Evolutionary conservation across 1,139 yeast genomes (phyloP).

Genomic region (Scheffersomyces insectosa): DNA sequence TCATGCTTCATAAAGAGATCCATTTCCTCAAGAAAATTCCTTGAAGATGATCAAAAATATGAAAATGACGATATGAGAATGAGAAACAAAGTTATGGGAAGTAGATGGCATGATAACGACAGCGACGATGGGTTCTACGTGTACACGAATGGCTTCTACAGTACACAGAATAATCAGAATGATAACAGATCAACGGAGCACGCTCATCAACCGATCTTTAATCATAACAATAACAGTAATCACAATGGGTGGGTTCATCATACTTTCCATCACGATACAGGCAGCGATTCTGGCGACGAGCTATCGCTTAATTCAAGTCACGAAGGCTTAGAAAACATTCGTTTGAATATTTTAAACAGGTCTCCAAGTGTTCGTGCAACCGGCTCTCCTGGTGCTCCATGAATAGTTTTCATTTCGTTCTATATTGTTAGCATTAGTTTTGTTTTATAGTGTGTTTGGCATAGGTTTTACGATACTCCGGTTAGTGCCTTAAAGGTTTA

Average conservation of each 20-base stretch:
- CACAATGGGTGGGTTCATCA: conserved; percentile 24
- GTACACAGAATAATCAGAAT: conserved; percentile 18
- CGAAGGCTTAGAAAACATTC: neutral
- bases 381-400: too few species aligned
- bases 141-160: conserved; percentile 44
- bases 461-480: too few species aligned
- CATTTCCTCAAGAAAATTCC: conserved; percentile 37
- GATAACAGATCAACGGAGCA: conserved; percentile 4
- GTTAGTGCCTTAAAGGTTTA: too few species aligned
- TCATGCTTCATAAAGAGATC: conserved; percentile 44
- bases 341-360: too few species aligned
- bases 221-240: conserved; percentile 10
- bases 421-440: too few species aligned
- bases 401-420: too few species aligned
- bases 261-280: conserved; percentile 7
- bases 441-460: too few species aligned
- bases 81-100: conserved; percentile 19
- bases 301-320: conserved; percentile 15
- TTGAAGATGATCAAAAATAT: conserved; percentile 31
- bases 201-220: neutral
- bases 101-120: conserved; percentile 24
- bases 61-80: conserved; percentile 42
- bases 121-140: conserved; percentile 51
- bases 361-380: too few species aligned
- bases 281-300: conserved; percentile 18